Percentiles rank a stretch among this genome's conserved stretches.
Conservation (phyloP, 306 rosid genomes). For the Carpinus viminea region DNA sequence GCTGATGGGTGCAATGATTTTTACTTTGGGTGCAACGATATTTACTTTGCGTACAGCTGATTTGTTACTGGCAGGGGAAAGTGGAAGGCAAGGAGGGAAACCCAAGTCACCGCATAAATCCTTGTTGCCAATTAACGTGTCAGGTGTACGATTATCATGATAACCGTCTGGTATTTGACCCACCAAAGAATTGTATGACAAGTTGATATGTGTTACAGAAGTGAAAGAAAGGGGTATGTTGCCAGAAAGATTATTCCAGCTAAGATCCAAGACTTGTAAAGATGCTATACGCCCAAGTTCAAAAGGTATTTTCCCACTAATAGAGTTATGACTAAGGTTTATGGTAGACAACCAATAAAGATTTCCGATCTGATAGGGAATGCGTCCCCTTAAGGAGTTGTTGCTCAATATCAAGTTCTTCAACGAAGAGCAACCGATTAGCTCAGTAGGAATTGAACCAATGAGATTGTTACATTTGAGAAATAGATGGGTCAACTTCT, state of each 20-base stretch:
- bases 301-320: neutral
- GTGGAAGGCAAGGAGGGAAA: too few species aligned
- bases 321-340: neutral
- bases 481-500: neutral
- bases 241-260: neutral
- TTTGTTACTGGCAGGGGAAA: neutral
- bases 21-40: too few species aligned
- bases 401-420: neutral
- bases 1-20: neutral
- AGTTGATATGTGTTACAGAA: neutral
- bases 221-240: neutral
- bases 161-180: neutral
- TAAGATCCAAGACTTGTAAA: neutral
- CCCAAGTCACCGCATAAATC: neutral
- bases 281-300: neutral
- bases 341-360: too few species aligned
- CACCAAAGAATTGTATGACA: neutral
- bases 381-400: neutral
- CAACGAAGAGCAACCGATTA: neutral
- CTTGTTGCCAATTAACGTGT: neutral
- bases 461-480: neutral
- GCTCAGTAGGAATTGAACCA: neutral
- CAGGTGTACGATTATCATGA: neutral
- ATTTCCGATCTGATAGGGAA: neutral
- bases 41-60: neutral